Conservation (phyloP, 768 basidiomycete genomes). For the Mrakia frigida region DNA sequence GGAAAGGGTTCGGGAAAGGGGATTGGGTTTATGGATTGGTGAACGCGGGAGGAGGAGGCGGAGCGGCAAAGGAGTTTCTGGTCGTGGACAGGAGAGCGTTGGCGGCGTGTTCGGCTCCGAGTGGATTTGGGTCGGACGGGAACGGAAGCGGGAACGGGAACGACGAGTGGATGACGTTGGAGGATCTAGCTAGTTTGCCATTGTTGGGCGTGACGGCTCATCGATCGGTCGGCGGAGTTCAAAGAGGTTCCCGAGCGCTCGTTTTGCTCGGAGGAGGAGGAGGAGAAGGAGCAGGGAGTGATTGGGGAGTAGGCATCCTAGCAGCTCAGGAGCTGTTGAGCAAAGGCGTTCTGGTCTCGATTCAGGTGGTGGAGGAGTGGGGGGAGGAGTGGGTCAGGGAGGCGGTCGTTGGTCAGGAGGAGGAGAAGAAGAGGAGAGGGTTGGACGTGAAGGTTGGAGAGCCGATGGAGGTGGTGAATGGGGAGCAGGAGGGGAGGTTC, state of each 20-base stretch:
- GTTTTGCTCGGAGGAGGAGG: conserved; percentile 30
- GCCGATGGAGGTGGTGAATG: conserved; percentile 35
- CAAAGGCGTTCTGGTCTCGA: conserved; percentile 23
- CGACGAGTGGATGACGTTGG: conserved; percentile 31
- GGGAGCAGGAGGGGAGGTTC: conserved; percentile 37
- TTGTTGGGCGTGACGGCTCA: conserved; percentile 37
- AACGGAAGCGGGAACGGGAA: neutral
- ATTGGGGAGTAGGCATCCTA: conserved; percentile 37
- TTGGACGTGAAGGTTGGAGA: conserved; percentile 35
- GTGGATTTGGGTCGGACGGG: neutral
- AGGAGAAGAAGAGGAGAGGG: conserved; percentile 6
- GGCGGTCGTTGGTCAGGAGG: neutral
- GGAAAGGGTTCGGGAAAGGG: conserved; percentile 34
- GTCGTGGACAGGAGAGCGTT: conserved; percentile 35
- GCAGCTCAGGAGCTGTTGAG: conserved; percentile 31
- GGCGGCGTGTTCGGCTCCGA: conserved; percentile 27
- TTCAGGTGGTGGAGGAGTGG: conserved; percentile 28
- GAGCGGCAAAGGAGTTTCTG: conserved; percentile 36
- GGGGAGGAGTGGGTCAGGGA: conserved; percentile 15
- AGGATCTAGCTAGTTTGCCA: conserved; percentile 36
- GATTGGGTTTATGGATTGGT: conserved; percentile 39
- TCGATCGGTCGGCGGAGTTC: conserved; percentile 25
- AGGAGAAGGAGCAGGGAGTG: conserved; percentile 19
- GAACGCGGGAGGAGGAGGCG: conserved; percentile 32
- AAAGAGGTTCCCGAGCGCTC: conserved; percentile 34